Percentiles rank a stretch among this genome's conserved stretches.
These are phyloP conservation scores for Mucor racemosus DNA, from an alignment of 371 early-diverging fungal species.

Conservation along the genomic window DNA sequence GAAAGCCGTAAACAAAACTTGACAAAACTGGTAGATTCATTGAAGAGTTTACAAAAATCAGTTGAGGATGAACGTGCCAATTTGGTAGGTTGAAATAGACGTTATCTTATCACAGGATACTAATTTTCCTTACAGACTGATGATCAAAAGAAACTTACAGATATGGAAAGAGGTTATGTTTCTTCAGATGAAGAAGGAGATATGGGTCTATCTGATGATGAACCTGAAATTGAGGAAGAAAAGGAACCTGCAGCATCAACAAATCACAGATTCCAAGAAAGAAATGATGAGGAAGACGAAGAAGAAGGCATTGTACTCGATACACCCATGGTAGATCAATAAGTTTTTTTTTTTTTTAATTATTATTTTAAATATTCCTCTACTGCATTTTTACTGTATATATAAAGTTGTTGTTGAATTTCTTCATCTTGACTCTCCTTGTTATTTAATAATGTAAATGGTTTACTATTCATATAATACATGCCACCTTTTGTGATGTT, in stretches of 20 bases:
- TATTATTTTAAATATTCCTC: constrained; percentile 4
- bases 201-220: constrained; percentile 22
- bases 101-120: neutral
- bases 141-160: constrained; percentile 38
- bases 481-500: neutral
- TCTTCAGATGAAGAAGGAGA: constrained; percentile 45
- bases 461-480: constrained; percentile 14
- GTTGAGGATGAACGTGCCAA: constrained; percentile 44
- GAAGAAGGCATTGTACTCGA: constrained; percentile 34
- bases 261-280: constrained; percentile 30
- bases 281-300: constrained; percentile 29
- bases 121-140: constrained; percentile 28
- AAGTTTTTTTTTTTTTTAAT: constrained; percentile 3
- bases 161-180: constrained; percentile 47
- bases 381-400: constrained; percentile 15
- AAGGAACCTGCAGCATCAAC: constrained; percentile 8
- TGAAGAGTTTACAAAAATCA: constrained; percentile 37
- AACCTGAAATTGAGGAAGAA: constrained; percentile 19
- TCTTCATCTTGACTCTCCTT: constrained; percentile 6
- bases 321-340: constrained; percentile 23
- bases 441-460: constrained; percentile 3
- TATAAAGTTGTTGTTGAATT: constrained; percentile 20
- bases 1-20: constrained; percentile 40
- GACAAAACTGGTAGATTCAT: constrained; percentile 22
- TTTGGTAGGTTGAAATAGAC: constrained; percentile 29